A percentile compares a stretch with the other conserved stretches of the same genome.
Evolutionary conservation across 192 early-diverging fungal genomes (phyloP).

Genomic region (Oehlia diaphana): DNA sequence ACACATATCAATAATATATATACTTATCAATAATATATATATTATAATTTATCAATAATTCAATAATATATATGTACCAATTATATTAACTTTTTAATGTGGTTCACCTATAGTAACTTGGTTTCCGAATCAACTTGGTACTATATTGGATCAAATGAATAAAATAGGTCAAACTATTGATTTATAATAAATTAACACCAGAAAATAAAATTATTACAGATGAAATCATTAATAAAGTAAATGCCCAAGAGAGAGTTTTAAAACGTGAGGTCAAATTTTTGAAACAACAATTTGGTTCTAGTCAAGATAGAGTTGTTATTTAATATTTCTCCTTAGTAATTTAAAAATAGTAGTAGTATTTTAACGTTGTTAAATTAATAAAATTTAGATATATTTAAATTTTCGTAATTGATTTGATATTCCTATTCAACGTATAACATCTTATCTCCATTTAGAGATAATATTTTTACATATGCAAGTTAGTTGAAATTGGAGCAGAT

Average conservation of each 20-base stretch:
- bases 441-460: too few species aligned
- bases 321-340: not conserved
- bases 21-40: too few species aligned
- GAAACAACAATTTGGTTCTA: constrained; percentile 33
- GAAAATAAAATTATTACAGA: constrained; percentile 64
- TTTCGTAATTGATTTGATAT: too few species aligned
- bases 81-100: constrained; percentile 5
- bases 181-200: constrained; percentile 49
- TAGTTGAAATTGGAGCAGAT: too few species aligned
- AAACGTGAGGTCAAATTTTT: constrained; percentile 63
- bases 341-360: too few species aligned
- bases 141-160: constrained; percentile 62
- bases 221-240: constrained; percentile 55
- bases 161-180: constrained; percentile 59
- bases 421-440: too few species aligned
- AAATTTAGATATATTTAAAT: too few species aligned
- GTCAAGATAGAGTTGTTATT: constrained; percentile 22
- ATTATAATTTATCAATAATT: too few species aligned
- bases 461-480: too few species aligned
- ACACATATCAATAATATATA: too few species aligned
- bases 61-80: too few species aligned
- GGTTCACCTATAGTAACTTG: constrained; percentile 69
- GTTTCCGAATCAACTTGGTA: constrained; percentile 71
- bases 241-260: constrained; percentile 63
- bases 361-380: too few species aligned